Conservation (phyloP, 768 basidiomycete species). For the Boletus eberwhitei region DNA sequence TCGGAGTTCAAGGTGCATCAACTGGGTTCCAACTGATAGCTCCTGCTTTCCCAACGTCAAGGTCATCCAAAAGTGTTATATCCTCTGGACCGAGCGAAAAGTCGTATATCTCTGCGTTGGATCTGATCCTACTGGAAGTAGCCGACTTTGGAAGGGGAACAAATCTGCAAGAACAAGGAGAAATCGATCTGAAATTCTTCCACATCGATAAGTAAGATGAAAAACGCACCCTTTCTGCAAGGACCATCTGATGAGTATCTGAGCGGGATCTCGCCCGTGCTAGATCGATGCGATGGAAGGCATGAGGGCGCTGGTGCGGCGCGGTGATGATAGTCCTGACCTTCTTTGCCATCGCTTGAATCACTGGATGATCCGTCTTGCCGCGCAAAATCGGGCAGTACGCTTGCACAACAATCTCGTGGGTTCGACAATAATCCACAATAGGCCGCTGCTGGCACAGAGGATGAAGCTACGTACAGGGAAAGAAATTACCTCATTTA, state of each 20-base stretch:
- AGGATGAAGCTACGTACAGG: constrained; percentile 60
- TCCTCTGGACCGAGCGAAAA: constrained; percentile 69
- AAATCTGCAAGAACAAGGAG: constrained; percentile 43
- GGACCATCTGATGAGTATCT: constrained; percentile 88
- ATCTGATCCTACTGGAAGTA: constrained; percentile 63
- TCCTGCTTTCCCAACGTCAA: constrained; percentile 73
- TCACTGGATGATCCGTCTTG: constrained; percentile 46
- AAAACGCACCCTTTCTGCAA: constrained; percentile 70
- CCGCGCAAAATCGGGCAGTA: constrained; percentile 76
- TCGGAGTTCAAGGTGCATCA: constrained; percentile 35
- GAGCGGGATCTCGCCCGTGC: constrained; percentile 63
- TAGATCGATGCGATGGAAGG: constrained; percentile 24
- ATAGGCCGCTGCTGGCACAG: constrained; percentile 80
- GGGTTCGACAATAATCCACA: constrained; percentile 64
- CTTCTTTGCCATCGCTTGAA: constrained; percentile 56
- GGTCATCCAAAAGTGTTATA: constrained; percentile 57
- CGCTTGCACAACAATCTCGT: constrained; percentile 65
- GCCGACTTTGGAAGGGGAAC: constrained; percentile 82
- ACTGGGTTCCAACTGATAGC: constrained; percentile 86
- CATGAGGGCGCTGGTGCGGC: constrained; percentile 7
- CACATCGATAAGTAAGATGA: neutral
- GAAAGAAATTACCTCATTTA: constrained; percentile 5
- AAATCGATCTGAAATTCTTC: neutral
- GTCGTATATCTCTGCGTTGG: constrained; percentile 73
- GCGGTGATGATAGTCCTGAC: constrained; percentile 33